phyloP scores from a whole-genome alignment of 306 rosid species.

The Cicer arietinum region DNA sequence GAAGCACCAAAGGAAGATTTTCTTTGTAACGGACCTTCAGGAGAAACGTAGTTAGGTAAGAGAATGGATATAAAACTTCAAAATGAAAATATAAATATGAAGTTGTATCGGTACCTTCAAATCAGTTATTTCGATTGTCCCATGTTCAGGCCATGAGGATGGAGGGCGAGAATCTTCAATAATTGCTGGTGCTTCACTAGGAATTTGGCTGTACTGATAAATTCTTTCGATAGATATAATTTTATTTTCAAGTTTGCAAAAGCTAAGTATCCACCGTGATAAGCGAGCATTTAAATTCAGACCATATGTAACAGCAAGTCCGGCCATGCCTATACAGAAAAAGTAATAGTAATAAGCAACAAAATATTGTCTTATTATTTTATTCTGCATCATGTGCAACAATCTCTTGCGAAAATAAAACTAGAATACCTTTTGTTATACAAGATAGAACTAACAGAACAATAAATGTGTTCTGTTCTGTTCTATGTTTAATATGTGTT shows the following conservation, averaged over 20 bases:
- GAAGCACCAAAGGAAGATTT: slow-evolving; percentile 93
- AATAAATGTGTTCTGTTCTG: neutral
- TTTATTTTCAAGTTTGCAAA: slow-evolving; percentile 98
- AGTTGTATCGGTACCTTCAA: neutral
- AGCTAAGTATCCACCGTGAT: slow-evolving; percentile 99
- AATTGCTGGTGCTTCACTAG: slow-evolving; percentile 79
- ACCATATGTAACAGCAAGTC: slow-evolving; percentile 98
- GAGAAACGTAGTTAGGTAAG: slow-evolving; percentile 3
- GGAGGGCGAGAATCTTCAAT: slow-evolving; percentile 88
- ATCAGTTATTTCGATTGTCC: slow-evolving; percentile 56
- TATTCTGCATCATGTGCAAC: slow-evolving; percentile 30
- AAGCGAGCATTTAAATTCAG: slow-evolving; percentile 92
- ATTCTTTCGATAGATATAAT: slow-evolving; percentile 96
- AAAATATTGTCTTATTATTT: slow-evolving; percentile 15
- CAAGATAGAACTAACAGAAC: slow-evolving; percentile 5
- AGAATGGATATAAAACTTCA: slow-evolving; percentile 21
- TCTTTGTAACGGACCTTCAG: slow-evolving; percentile 95
- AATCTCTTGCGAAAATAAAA: slow-evolving; percentile 34
- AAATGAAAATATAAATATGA: slow-evolving; percentile 12
- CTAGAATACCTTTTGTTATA: neutral
- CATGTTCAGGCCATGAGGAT: slow-evolving; percentile 84
- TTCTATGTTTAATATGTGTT: neutral
- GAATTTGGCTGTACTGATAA: slow-evolving; percentile 95
- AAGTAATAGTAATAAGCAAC: slow-evolving; percentile 37
- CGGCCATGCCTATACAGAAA: slow-evolving; percentile 89